Evolutionary conservation across 1,284 basidiomycete genomes (phyloP).

Genomic region (Rhodotorula glutinis): DNA sequence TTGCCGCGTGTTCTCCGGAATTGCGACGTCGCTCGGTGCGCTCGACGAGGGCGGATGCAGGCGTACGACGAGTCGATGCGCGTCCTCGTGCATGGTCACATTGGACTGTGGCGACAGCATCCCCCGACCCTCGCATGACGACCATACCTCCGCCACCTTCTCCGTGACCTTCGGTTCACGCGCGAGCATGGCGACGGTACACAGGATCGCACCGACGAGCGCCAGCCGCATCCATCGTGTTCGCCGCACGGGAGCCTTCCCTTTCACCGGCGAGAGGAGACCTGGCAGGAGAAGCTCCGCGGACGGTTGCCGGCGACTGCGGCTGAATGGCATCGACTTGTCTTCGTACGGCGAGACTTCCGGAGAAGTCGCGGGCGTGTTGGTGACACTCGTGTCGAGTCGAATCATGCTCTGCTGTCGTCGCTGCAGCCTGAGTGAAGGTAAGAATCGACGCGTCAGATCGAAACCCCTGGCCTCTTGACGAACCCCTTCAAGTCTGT

Average conservation of each 20-base stretch:
- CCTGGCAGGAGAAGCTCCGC: conserved; percentile 1
- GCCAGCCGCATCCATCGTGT: background rate
- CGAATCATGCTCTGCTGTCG: background rate
- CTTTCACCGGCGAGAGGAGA: background rate
- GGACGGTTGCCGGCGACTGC: background rate
- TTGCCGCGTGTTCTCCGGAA: conserved; percentile 23
- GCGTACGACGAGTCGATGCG: conserved; percentile 13
- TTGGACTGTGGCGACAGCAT: conserved; percentile 6
- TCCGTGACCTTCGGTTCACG: background rate
- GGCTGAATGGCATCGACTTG: background rate
- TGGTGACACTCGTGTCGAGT: background rate
- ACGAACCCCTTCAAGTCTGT: too few relatives aligned
- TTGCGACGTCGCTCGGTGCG: background rate
- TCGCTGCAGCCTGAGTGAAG: background rate
- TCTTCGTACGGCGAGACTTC: background rate
- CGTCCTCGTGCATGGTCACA: conserved; percentile 4
- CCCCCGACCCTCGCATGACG: conserved; percentile 15
- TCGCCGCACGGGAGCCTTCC: background rate
- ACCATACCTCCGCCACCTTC: background rate
- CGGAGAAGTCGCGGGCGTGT: background rate
- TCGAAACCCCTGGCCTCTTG: too few relatives aligned
- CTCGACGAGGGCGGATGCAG: background rate
- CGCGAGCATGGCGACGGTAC: background rate
- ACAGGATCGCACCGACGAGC: background rate
- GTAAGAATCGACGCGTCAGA: background rate